Evolutionary conservation across 345 rosid species (phyloP).

Genomic region (Passiflora organensis): DNA sequence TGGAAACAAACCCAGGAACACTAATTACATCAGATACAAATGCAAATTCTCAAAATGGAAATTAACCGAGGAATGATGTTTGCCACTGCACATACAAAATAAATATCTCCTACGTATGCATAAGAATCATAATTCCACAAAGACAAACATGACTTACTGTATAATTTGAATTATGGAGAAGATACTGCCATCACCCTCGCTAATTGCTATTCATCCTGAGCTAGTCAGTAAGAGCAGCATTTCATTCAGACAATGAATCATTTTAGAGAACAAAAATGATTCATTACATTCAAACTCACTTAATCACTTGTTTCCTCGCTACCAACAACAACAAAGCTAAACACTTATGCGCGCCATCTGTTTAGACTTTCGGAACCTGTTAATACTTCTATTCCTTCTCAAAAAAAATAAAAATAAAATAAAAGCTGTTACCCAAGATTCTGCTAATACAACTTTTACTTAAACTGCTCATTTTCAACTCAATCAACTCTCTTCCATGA

Average conservation of each 20-base stretch:
- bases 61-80: background rate
- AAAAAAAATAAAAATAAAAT: conserved; percentile 3
- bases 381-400: too few relatives aligned
- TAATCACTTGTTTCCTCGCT: too few relatives aligned
- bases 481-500: conserved; percentile 22
- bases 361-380: background rate
- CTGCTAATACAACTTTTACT: conserved; percentile 9
- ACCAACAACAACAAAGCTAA: conserved; percentile 2
- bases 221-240: too few relatives aligned
- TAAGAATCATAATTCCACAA: background rate
- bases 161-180: conserved; percentile 8
- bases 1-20: background rate
- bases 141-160: background rate
- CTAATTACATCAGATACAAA: background rate
- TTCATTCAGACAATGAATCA: too few relatives aligned
- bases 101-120: background rate
- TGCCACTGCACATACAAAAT: background rate
- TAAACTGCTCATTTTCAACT: conserved; percentile 25
- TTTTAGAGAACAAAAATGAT: too few relatives aligned
- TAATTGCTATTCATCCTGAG: too few relatives aligned
- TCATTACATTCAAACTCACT: too few relatives aligned
- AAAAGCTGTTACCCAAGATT: conserved; percentile 20
- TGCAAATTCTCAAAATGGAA: conserved; percentile 1
- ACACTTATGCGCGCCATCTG: background rate
- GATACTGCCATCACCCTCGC: too few relatives aligned